Conservation (phyloP, 495 filamentous ascomycete species). For the Acidomyces sp. region DNA sequence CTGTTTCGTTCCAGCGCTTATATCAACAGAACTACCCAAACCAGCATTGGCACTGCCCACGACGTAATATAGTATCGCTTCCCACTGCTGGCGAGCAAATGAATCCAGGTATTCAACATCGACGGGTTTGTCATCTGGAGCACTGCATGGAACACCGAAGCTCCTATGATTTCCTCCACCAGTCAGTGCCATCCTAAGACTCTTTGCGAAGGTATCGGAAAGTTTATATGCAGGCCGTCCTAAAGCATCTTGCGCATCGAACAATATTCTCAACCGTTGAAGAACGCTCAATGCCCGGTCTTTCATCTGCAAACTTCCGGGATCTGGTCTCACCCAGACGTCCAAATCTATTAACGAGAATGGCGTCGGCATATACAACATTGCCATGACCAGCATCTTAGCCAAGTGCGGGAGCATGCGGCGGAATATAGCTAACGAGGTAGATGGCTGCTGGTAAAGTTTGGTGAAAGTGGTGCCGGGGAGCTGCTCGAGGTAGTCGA, state of each 20-base stretch:
- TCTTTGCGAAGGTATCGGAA: constrained; percentile 59
- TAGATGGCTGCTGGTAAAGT: constrained; percentile 91
- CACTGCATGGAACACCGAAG: constrained; percentile 69
- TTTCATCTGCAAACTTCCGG: constrained; percentile 43
- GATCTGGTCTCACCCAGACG: constrained; percentile 64
- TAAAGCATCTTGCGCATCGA: constrained; percentile 40
- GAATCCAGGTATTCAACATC: constrained; percentile 62
- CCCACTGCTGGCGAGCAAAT: constrained; percentile 83
- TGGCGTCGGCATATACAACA: constrained; percentile 73
- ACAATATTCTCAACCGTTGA: constrained; percentile 68
- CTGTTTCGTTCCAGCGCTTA: constrained; percentile 69
- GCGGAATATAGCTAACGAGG: constrained; percentile 86
- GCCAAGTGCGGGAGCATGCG: constrained; percentile 92
- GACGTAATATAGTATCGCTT: constrained; percentile 89
- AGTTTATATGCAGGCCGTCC: constrained; percentile 47
- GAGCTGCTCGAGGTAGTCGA: constrained; percentile 82
- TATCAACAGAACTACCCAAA: constrained; percentile 38
- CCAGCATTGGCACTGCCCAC: constrained; percentile 53
- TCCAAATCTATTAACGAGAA: constrained; percentile 66
- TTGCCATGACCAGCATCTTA: constrained; percentile 87
- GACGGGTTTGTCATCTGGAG: constrained; percentile 44
- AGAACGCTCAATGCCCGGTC: constrained; percentile 73
- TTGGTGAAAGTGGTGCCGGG: constrained; percentile 75
- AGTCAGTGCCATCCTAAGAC: constrained; percentile 69
- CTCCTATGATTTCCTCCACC: constrained; percentile 74